phyloP scores from a whole-genome alignment of 257 asterid genomes.

The Solanum stenotomum region DNA sequence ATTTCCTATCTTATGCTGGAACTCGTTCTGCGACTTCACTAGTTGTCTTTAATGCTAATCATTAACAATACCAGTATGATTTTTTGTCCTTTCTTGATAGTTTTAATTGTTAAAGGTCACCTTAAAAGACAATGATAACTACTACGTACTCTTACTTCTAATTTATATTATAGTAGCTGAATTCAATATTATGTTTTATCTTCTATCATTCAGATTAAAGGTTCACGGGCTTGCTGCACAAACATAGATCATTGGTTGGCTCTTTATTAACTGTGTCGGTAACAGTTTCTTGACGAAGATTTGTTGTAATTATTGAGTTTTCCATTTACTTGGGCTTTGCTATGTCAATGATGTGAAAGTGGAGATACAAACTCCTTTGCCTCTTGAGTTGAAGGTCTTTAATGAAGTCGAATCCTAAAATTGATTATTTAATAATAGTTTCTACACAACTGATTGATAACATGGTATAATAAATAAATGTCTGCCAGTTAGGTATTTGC shows the following conservation, averaged over 20 bases:
- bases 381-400: not conserved
- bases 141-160: not conserved
- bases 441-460: not conserved
- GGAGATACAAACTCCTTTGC: not conserved
- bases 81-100: not conserved
- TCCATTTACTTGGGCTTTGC: not conserved
- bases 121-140: not conserved
- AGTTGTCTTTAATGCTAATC: not conserved
- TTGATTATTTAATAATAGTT: not conserved
- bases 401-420: not conserved
- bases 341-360: not conserved
- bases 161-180: not conserved
- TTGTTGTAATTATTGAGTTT: not conserved
- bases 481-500: not conserved
- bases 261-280: not conserved
- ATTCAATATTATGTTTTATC: not conserved
- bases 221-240: not conserved
- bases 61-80: not conserved
- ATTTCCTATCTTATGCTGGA: not conserved
- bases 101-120: not conserved
- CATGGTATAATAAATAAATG: not conserved
- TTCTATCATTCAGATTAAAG: not conserved
- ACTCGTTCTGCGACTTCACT: not conserved
- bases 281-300: not conserved
- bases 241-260: not conserved